Conservation (phyloP, 352 stramenopile genomes). For the Plasmopara viticola region DNA sequence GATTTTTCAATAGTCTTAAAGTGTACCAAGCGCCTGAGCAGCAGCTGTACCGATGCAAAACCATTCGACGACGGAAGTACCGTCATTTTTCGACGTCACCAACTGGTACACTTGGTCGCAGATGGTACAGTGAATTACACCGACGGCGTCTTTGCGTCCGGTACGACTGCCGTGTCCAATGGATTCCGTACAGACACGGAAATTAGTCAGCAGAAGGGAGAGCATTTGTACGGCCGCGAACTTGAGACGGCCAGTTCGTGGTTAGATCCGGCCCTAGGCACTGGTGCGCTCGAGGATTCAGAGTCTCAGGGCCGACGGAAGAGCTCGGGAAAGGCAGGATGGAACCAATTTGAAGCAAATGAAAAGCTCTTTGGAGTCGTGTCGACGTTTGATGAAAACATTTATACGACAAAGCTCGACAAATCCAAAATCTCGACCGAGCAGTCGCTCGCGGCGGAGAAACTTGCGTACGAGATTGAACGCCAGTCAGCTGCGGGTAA, state of each 20-base stretch:
- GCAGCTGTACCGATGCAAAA: conserved; percentile 15
- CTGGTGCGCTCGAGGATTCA: conserved; percentile 56
- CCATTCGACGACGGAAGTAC: conserved; percentile 70
- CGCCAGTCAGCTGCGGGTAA: conserved; percentile 80
- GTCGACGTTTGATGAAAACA: conserved; percentile 94
- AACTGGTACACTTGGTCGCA: conserved; percentile 57
- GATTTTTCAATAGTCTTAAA: conserved; percentile 81
- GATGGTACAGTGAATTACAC: conserved; percentile 62
- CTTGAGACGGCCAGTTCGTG: conserved; percentile 67
- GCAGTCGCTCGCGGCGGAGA: conserved; percentile 86
- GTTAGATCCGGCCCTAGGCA: conserved; percentile 77
- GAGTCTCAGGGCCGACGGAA: conserved; percentile 20
- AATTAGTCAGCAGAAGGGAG: conserved; percentile 73
- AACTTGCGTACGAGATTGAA: conserved; percentile 94
- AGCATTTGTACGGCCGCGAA: conserved; percentile 65
- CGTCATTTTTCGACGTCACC: conserved; percentile 61
- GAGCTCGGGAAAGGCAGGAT: conserved; percentile 40
- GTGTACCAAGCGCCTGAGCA: conserved; percentile 45
- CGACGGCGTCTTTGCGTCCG: conserved; percentile 30
- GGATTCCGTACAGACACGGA: conserved; percentile 87
- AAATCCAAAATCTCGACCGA: conserved; percentile 86
- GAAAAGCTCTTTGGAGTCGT: conserved; percentile 94
- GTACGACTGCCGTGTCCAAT: conserved; percentile 6
- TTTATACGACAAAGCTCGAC: conserved; percentile 97
- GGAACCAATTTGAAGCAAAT: conserved; percentile 97